Evolutionary conservation across 257 asterid species (phyloP).

Genomic region (Plantago elongata): DNA sequence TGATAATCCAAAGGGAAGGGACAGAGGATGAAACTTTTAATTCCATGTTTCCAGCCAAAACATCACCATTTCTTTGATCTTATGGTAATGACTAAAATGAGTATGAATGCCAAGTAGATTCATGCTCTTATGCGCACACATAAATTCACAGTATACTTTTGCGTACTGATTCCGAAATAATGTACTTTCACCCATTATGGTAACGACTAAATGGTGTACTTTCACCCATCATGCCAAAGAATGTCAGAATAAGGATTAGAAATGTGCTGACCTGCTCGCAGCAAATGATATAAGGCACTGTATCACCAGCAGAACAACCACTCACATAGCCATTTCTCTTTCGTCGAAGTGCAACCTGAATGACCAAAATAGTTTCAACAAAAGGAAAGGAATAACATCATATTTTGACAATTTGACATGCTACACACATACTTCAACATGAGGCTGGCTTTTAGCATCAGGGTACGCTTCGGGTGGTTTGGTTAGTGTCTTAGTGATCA

Average conservation of each 20-base stretch:
- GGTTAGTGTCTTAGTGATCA: conserved; percentile 83
- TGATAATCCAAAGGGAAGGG: not conserved
- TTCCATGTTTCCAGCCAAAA: too few relatives aligned
- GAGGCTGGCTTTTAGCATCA: conserved; percentile 93
- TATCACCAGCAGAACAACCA: conserved; percentile 97
- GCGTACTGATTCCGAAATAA: too few relatives aligned
- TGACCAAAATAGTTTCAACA: conserved; percentile 23
- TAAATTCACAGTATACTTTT: too few relatives aligned
- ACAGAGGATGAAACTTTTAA: too few relatives aligned
- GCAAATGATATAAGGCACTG: conserved; percentile 91
- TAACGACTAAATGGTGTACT: too few relatives aligned
- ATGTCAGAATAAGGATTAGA: not conserved
- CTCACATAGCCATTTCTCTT: conserved; percentile 77
- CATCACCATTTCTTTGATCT: too few relatives aligned
- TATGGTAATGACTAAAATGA: too few relatives aligned
- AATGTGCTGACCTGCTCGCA: conserved; percentile 65
- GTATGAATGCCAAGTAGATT: too few relatives aligned
- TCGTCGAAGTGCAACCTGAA: conserved; percentile 89
- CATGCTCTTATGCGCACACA: too few relatives aligned
- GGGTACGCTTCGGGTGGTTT: conserved; percentile 97
- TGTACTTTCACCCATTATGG: too few relatives aligned
- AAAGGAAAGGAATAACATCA: conserved; percentile 12
- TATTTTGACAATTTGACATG: conserved; percentile 12
- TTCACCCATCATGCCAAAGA: too few relatives aligned
- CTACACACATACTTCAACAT: conserved; percentile 70